Evolutionary conservation across 768 basidiomycete genomes (phyloP), one percentile per base, ranked within the genome.

Genomic region (Leccinum barrowsii): DNA sequence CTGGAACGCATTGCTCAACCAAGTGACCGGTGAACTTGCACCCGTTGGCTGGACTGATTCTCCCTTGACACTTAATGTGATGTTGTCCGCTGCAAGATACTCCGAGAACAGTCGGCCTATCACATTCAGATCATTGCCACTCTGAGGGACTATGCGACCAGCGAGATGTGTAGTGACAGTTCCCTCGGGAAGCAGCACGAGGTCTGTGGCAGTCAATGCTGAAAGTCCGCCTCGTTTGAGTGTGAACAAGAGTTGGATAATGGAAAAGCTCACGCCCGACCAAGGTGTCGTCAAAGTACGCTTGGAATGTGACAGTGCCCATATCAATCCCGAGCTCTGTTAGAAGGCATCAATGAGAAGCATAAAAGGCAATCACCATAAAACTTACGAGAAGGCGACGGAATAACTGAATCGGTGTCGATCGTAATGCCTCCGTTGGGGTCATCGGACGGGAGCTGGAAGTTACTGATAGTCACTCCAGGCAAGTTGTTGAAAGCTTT

Each of bases 401-500:
- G 86, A 60, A 89, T 88, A 21, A 72, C 56, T 0, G 85, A 80
- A 67, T 86, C 85, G 4, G 85, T 87, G 62, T 85, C 85, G 52
- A 89, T 84, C 53, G 81, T 81, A 58, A 89, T 89, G 28, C 87
- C 87, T 55, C 87, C 87, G 35, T 80, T 80, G 46, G 84, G 78
- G 63, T 86, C 83, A 61, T 89, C 86, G 4, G 80, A 80, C 1
- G 87, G 87, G 56, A 89, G 76, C 66, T 84, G 74, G 75, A 89
- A 89, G 72, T 88, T 85, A 60, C 78, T 82, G 67, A 90, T 87
- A 6, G 82, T 84, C 46, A 89, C 84, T 6, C 87, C 87, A 7
- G 85, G 85, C 7, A 90, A 74, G 30, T 80, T 80, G 59, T 90
- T 85, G 70, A 90, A 90, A 5, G 87, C 89, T 65, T 83, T 85